Conservation (phyloP, 371 early-diverging fungal genomes). For the Mucor velutinosus region DNA sequence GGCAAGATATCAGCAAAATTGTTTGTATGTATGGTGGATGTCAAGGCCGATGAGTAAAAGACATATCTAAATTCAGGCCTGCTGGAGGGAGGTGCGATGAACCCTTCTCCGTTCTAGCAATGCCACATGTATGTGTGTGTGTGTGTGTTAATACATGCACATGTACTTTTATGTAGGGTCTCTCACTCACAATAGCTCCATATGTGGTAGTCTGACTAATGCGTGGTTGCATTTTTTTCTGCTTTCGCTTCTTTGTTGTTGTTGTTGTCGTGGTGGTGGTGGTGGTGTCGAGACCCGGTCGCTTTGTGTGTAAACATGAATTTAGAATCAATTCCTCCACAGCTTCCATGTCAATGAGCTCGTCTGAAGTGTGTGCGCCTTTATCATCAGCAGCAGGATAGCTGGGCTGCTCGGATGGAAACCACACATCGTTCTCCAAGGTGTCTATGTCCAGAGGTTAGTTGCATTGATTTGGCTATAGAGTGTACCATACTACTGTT, state of each 20-base stretch:
- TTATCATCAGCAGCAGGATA: background rate
- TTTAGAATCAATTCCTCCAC: background rate
- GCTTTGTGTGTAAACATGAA: background rate
- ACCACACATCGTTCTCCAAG: constrained; percentile 8
- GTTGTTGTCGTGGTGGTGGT: too few relatives aligned
- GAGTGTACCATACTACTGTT: background rate
- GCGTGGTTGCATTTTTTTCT: constrained; percentile 2
- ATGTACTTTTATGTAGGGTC: background rate
- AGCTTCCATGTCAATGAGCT: background rate
- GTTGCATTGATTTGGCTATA: background rate
- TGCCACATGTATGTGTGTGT: background rate
- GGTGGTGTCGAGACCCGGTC: background rate
- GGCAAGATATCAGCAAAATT: constrained; percentile 20
- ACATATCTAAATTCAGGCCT: constrained; percentile 1
- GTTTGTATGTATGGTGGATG: constrained; percentile 15
- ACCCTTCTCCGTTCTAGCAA: background rate
- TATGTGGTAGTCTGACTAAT: background rate
- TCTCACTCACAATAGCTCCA: background rate
- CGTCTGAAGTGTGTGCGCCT: background rate
- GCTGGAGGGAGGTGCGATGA: background rate
- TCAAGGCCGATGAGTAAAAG: background rate
- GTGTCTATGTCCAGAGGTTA: background rate
- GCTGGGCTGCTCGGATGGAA: background rate
- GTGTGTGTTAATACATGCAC: background rate
- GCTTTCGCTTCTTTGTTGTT: background rate